These are phyloP conservation scores for Phytophthora aleatoria DNA, from an alignment of 352 stramenopile species.

Conservation along the genomic window DNA sequence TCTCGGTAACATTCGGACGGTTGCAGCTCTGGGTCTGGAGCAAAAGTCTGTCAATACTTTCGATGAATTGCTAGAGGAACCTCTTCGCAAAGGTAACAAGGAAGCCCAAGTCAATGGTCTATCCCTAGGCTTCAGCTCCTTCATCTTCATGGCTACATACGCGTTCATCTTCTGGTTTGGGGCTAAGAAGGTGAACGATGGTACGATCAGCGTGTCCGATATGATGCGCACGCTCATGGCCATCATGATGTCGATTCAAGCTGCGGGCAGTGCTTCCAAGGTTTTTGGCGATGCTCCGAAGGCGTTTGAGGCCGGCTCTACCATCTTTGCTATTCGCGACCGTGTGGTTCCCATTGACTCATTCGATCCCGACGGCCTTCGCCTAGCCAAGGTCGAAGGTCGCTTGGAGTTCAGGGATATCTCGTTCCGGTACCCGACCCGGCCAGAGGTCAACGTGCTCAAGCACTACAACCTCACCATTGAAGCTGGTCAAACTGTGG, in stretches of 20 bases:
- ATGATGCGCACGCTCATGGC: slow-evolving; percentile 56
- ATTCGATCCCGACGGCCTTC: slow-evolving; percentile 32
- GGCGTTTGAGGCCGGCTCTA: slow-evolving; percentile 57
- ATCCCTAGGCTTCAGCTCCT: slow-evolving; percentile 73
- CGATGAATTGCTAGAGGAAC: slow-evolving; percentile 27
- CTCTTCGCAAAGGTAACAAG: slow-evolving; percentile 31
- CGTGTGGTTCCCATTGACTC: slow-evolving; percentile 43
- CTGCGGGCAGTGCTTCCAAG: slow-evolving; percentile 30
- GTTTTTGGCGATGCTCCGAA: slow-evolving; percentile 65
- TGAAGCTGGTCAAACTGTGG: slow-evolving; percentile 60
- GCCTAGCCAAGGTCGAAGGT: slow-evolving; percentile 29
- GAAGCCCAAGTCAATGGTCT: slow-evolving; percentile 45
- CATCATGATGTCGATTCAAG: slow-evolving; percentile 49
- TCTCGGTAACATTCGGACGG: slow-evolving; percentile 50
- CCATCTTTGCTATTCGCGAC: slow-evolving; percentile 44
- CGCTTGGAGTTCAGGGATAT: slow-evolving; percentile 67
- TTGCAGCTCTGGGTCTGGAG: slow-evolving; percentile 46
- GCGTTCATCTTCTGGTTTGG: slow-evolving; percentile 72
- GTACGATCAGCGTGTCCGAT: slow-evolving; percentile 45
- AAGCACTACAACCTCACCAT: slow-evolving; percentile 85
- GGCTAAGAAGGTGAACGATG: slow-evolving; percentile 45
- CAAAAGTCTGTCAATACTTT: slow-evolving; percentile 29
- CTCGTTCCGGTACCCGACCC: slow-evolving; percentile 76
- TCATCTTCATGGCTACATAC: slow-evolving; percentile 52
- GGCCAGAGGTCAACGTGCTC: slow-evolving; percentile 70